Conservation (phyloP, 2,329 filamentous ascomycete species). For the Hymenoscyphus infarciens region DNA sequence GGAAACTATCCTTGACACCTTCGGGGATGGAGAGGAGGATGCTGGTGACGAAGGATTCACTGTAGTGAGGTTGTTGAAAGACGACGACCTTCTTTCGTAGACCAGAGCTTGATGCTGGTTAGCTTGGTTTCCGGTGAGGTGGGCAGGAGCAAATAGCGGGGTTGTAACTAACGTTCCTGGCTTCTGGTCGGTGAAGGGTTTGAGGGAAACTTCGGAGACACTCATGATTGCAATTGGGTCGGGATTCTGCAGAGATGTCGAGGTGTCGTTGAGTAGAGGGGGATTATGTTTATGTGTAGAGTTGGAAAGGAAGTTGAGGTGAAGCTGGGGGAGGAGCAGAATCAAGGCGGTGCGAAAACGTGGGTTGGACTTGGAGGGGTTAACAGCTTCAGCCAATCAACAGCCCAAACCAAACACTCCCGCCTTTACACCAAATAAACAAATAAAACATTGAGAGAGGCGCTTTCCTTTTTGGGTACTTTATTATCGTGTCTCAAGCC, state of each 20-base stretch:
- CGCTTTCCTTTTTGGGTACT: not conserved
- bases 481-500: not conserved
- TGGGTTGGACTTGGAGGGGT: constrained; percentile 7
- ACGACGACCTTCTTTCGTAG: constrained; percentile 98
- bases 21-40: constrained; percentile 96
- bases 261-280: constrained; percentile 11
- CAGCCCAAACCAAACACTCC: not conserved
- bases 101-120: constrained; percentile 65
- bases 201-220: constrained; percentile 75
- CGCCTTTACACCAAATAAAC: no score
- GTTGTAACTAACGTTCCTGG: constrained; percentile 83
- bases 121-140: constrained; percentile 26
- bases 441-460: not conserved
- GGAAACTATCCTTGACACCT: constrained; percentile 74
- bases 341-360: constrained; percentile 2
- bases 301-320: not conserved
- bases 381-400: constrained; percentile 7
- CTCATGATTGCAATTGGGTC: constrained; percentile 54
- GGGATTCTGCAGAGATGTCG: constrained; percentile 10
- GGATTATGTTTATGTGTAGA: constrained; percentile 12
- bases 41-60: constrained; percentile 90
- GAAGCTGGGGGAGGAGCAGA: not conserved
- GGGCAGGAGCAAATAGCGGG: constrained; percentile 28
- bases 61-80: constrained; percentile 94
- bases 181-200: constrained; percentile 93